These are phyloP conservation scores for Termitomyces sp. DNA, from an alignment of 768 basidiomycete species.

Conservation along the genomic window DNA sequence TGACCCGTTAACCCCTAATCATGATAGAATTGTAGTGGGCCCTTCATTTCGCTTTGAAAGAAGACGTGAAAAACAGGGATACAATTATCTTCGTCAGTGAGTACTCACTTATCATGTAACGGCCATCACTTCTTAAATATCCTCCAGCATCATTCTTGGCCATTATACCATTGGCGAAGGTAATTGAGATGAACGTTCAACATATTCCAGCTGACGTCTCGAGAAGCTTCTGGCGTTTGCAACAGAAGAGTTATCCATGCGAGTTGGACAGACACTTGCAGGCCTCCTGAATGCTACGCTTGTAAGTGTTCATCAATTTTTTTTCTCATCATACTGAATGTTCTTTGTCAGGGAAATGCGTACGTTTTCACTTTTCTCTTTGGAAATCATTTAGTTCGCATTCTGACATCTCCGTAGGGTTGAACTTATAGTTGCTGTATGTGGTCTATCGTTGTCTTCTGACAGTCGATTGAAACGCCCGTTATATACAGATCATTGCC, in stretches of 20 bases:
- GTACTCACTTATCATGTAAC: constrained; percentile 17
- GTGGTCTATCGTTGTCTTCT: constrained; percentile 19
- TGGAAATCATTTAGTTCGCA: not conserved
- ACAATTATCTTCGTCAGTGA: constrained; percentile 71
- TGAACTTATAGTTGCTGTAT: constrained; percentile 73
- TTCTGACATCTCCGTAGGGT: constrained; percentile 32
- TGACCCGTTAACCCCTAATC: not conserved
- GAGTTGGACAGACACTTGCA: constrained; percentile 79
- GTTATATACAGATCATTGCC: constrained; percentile 37
- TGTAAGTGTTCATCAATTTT: constrained; percentile 29
- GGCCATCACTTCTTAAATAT: not conserved
- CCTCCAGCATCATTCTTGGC: constrained; percentile 66
- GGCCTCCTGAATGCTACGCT: constrained; percentile 84
- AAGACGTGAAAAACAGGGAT: constrained; percentile 30
- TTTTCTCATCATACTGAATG: not conserved
- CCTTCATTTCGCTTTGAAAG: constrained; percentile 52
- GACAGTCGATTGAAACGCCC: not conserved
- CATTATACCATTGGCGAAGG: constrained; percentile 83
- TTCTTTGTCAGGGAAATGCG: constrained; percentile 40
- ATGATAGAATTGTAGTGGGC: constrained; percentile 51
- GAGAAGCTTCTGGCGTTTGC: constrained; percentile 72
- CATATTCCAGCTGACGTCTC: not conserved
- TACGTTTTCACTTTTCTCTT: constrained; percentile 21
- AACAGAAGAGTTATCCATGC: constrained; percentile 78
- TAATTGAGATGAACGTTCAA: constrained; percentile 15